phyloP scores from a whole-genome alignment of 768 basidiomycete genomes.

The Hypsizygus marmoreus region DNA sequence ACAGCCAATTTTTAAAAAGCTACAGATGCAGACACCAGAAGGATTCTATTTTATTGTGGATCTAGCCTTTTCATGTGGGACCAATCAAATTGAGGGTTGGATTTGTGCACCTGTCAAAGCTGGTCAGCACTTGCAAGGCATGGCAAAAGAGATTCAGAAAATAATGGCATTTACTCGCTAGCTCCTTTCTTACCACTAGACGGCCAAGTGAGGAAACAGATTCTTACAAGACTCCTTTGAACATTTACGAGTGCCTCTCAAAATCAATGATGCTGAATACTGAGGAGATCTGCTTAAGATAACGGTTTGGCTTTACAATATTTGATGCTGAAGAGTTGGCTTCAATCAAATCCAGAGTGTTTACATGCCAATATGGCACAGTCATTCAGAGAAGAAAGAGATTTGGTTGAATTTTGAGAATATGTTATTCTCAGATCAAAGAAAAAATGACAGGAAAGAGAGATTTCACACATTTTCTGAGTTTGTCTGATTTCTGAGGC shows the following conservation, averaged over 20 bases:
- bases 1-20: constrained; percentile 29
- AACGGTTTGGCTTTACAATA: constrained; percentile 34
- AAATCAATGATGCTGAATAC: constrained; percentile 24
- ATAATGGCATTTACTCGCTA: constrained; percentile 31
- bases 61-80: constrained; percentile 40
- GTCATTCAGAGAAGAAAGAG: constrained; percentile 25
- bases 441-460: constrained; percentile 30
- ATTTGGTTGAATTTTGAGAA: constrained; percentile 37
- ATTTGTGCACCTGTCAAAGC: constrained; percentile 36
- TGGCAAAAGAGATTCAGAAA: constrained; percentile 20
- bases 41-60: constrained; percentile 40
- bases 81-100: constrained; percentile 11
- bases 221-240: constrained; percentile 43
- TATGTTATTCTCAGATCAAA: constrained; percentile 38
- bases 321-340: constrained; percentile 34
- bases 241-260: constrained; percentile 36
- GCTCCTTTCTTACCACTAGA: constrained; percentile 42
- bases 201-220: constrained; percentile 49
- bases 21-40: constrained; percentile 29
- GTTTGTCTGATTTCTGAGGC: constrained; percentile 14
- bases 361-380: constrained; percentile 40
- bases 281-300: constrained; percentile 35
- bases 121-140: constrained; percentile 21
- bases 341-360: constrained; percentile 43
- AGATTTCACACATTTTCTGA: constrained; percentile 31